Conservation (phyloP, 2,329 filamentous ascomycete species). For the Ascochyta clinopodiicola region DNA sequence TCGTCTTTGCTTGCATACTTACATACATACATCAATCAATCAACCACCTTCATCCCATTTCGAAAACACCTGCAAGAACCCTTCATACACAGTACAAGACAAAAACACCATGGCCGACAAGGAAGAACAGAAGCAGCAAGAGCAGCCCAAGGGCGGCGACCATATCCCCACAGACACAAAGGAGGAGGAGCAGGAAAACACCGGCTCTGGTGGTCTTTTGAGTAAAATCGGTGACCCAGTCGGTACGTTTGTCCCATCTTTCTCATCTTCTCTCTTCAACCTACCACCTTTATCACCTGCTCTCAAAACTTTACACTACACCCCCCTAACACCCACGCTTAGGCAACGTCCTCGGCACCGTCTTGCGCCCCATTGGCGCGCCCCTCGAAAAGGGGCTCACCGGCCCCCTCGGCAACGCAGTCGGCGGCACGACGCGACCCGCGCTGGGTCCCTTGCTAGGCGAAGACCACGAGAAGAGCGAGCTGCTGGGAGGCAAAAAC, state of each 20-base stretch:
- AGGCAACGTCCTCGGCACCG: conserved; percentile 49
- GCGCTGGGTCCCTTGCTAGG: conserved; percentile 46
- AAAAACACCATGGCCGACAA: conserved; percentile 19
- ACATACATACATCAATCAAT: no score
- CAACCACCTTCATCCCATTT: neutral
- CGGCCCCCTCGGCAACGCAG: conserved; percentile 43
- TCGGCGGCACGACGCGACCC: conserved; percentile 47
- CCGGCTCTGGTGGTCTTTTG: conserved; percentile 37
- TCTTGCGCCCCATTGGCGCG: conserved; percentile 48
- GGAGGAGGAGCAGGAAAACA: conserved; percentile 28
- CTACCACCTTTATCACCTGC: no score
- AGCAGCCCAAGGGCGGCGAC: conserved; percentile 27
- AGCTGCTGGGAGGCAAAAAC: conserved; percentile 49
- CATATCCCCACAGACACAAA: conserved; percentile 37
- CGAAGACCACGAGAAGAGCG: conserved; percentile 43
- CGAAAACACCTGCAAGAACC: neutral
- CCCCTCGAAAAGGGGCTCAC: conserved; percentile 47
- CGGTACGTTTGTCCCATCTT: conserved; percentile 24
- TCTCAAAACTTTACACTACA: neutral
- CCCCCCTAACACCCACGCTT: neutral
- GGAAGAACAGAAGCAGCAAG: conserved; percentile 13
- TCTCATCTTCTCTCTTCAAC: neutral
- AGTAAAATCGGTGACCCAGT: conserved; percentile 41
- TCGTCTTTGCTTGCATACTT: no score
- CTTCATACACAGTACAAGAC: neutral